Conservation (phyloP, 1,284 basidiomycete genomes). For the Coriolopsis trogii region DNA sequence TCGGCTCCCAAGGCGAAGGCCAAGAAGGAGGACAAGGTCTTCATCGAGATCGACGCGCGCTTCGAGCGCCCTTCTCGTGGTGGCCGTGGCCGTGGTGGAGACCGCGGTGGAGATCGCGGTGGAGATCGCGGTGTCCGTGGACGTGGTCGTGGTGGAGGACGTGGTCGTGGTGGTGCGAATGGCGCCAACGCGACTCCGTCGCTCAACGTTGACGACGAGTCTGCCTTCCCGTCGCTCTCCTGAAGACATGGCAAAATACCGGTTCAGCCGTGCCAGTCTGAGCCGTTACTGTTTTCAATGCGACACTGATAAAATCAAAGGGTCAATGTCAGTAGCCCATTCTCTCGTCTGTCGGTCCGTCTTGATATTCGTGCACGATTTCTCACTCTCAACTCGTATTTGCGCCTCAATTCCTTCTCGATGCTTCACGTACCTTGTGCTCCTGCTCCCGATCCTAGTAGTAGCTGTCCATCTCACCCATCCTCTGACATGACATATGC, state of each 20-base stretch:
- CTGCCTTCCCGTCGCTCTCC: constrained; percentile 83
- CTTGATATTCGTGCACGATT: constrained; percentile 20
- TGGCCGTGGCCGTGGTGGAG: constrained; percentile 47
- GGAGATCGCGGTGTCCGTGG: constrained; percentile 39
- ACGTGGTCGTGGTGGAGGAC: constrained; percentile 45
- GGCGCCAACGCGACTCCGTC: constrained; percentile 37
- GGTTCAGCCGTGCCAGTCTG: constrained; percentile 8
- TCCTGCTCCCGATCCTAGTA: constrained; percentile 17
- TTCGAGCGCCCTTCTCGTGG: constrained; percentile 74
- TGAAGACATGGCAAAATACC: constrained; percentile 35
- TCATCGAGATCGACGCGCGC: constrained; percentile 76
- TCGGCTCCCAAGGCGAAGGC: constrained; percentile 57
- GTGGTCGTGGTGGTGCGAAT: constrained; percentile 42
- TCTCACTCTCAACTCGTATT: constrained; percentile 21
- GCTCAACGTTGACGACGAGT: constrained; percentile 76
- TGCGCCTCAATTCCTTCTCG: constrained; percentile 12
- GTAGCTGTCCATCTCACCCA: constrained; percentile 25
- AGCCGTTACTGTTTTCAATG: constrained; percentile 9
- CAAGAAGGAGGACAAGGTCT: constrained; percentile 81
- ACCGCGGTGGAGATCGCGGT: constrained; percentile 40
- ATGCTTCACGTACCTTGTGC: constrained; percentile 15
- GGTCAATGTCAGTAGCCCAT: constrained; percentile 12
- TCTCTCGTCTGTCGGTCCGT: constrained; percentile 15
- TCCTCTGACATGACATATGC: constrained; percentile 28
- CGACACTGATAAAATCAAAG: constrained; percentile 21